Conservation (phyloP, 805 yeast genomes). For the Isabelozyma rhagii region DNA sequence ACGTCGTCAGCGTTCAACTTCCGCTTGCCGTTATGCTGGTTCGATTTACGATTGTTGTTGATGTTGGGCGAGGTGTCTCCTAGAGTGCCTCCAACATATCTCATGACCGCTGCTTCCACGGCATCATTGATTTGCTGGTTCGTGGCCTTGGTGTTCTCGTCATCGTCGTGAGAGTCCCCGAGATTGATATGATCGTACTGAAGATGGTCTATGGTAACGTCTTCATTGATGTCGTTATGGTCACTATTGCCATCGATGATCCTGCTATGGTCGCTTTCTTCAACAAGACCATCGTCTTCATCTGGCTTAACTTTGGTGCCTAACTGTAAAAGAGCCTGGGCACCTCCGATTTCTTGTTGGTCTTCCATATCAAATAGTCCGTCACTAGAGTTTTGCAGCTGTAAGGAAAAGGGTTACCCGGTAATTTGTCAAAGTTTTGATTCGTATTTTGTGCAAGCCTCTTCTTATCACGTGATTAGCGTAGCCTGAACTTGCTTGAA, state of each 20-base stretch:
- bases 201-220: neutral
- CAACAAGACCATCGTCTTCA: slow-evolving; percentile 1
- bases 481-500: too few species aligned
- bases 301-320: slow-evolving; percentile 28
- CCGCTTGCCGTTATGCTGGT: slow-evolving; percentile 8
- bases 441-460: neutral
- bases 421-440: neutral
- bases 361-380: slow-evolving; percentile 19
- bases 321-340: slow-evolving; percentile 41
- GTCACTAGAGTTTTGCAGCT: slow-evolving; percentile 1
- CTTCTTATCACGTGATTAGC: neutral
- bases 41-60: slow-evolving; percentile 4
- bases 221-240: neutral
- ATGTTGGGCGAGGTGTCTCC: slow-evolving; percentile 23
- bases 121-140: slow-evolving; percentile 45
- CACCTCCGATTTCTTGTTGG: slow-evolving; percentile 44
- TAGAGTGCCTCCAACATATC: slow-evolving; percentile 64
- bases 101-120: slow-evolving; percentile 79
- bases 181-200: slow-evolving; percentile 1
- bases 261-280: neutral
- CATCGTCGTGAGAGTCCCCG: slow-evolving; percentile 1
- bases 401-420: neutral
- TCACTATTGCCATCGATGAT: neutral
- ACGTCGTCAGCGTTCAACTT: neutral
- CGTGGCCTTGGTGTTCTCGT: slow-evolving; percentile 17